A percentile compares a stretch with the other conserved stretches of the same genome.
Conservation (phyloP, 192 early-diverging fungal genomes). For the Linnemannia elongata region DNA sequence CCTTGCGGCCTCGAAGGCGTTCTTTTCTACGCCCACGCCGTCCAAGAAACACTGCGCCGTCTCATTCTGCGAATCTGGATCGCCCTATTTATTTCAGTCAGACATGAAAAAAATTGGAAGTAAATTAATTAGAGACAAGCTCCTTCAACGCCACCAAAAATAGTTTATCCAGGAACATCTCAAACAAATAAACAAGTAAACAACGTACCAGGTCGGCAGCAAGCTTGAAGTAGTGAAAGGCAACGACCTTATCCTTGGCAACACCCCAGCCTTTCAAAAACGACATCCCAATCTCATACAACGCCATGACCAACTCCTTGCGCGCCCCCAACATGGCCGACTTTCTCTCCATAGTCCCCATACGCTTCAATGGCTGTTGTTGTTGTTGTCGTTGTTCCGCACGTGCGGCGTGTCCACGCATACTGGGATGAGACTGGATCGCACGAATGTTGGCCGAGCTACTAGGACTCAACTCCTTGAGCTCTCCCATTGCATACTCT, state of each 20-base stretch:
- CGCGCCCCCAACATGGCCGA: slow-evolving; percentile 57
- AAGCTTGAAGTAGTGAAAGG: slow-evolving; percentile 86
- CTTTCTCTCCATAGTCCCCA: slow-evolving; percentile 31
- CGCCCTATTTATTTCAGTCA: slow-evolving; percentile 54
- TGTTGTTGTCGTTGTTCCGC: slow-evolving; percentile 3
- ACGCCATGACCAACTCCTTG: slow-evolving; percentile 81
- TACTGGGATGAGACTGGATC: slow-evolving; percentile 36
- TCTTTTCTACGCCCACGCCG: slow-evolving; percentile 73
- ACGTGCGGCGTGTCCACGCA: slow-evolving; percentile 19
- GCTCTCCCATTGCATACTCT: slow-evolving; percentile 75
- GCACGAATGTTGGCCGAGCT: slow-evolving; percentile 34
- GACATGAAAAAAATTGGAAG: neutral
- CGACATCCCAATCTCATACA: slow-evolving; percentile 85
- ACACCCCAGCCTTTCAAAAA: slow-evolving; percentile 90
- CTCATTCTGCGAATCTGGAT: slow-evolving; percentile 78
- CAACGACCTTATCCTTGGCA: slow-evolving; percentile 77
- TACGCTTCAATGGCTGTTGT: slow-evolving; percentile 20
- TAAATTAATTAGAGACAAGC: neutral
- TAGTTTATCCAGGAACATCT: neutral
- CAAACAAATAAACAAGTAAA: neutral
- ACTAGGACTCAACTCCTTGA: slow-evolving; percentile 57
- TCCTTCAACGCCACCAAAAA: neutral
- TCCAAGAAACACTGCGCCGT: slow-evolving; percentile 71
- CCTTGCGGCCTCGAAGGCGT: slow-evolving; percentile 71
- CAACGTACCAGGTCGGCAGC: slow-evolving; percentile 73